Base-by-base conservation (phyloP, 176 grass and related monocot genomes). In the Saccharum officinarum region DNA sequence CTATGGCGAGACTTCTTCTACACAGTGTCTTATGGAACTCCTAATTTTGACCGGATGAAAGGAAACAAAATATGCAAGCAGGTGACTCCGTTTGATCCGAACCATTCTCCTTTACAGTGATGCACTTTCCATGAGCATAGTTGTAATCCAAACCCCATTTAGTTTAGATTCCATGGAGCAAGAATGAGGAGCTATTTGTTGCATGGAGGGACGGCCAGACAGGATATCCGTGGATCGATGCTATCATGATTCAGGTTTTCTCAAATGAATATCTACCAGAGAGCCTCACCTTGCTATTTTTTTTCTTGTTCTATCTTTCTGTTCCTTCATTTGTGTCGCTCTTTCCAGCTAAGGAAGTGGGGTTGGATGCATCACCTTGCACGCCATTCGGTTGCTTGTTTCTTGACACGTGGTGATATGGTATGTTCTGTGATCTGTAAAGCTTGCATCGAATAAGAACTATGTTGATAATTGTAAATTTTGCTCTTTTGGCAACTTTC, bases 341-440 rank as follows among this genome's bases (percentile, higher is more conserved):
- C 30, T 17, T 63, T 23, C 18, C 73, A 98, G 93, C 86, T 92
- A 25, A 96, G 87, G 76, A 94, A 86, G 69, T 98, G 92, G 90
- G 97, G 97, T 42, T 98, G 97, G 93, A 91, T 95, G 86, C 97
- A 98, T 83, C 97, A 98, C 87, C 89, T 98, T 68, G 97, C 97
- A 80, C 93, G 93, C 30, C 93, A 98, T 92, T 95, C 90, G 16
- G 93, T 98, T 84, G 97, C 97, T 73, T 98, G 97, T 88, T 98
- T 98, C 59, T 68, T 98, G 52, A 96, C 97, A 5, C 90, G 97
- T 17, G 91, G 97, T 73, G 92, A 96, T 87, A 44, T 98, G 90
- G 93, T 96, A 92, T 77, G 80, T 25, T 71, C 17, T 86, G 16
- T 82, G 28, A 73, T 67, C 30, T 38, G 25, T 17, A 66, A 36